A percentile compares a stretch with the other conserved stretches of the same genome.
phyloP scores from a whole-genome alignment of 768 basidiomycete species.

The Neoboletus subvelutipes region DNA sequence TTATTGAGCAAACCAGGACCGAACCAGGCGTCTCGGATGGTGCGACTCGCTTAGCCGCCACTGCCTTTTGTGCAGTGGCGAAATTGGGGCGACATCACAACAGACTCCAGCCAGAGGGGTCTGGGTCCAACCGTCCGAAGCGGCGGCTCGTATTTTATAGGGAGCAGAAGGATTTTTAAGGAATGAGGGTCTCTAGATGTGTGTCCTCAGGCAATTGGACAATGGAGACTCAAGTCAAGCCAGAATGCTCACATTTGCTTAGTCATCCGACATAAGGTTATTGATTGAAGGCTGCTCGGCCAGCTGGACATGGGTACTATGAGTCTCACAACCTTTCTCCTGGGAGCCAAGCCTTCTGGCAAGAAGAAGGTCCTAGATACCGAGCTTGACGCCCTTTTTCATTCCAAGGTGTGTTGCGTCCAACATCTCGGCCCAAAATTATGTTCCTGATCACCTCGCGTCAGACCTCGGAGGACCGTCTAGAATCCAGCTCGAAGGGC shows the following conservation, averaged over 20 bases:
- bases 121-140: too few species aligned
- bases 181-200: too few species aligned
- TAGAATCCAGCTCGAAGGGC: slow-evolving; percentile 5
- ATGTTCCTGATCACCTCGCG: slow-evolving; percentile 4
- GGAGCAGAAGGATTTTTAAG: too few species aligned
- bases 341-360: slow-evolving; percentile 34
- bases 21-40: too few species aligned
- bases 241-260: background rate
- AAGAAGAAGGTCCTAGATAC: slow-evolving; percentile 48
- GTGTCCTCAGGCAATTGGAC: too few species aligned
- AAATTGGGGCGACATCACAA: too few species aligned
- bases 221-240: too few species aligned
- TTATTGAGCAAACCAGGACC: too few species aligned
- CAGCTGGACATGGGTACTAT: slow-evolving; percentile 29
- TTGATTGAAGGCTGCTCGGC: background rate
- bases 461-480: slow-evolving; percentile 8
- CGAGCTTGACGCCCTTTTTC: slow-evolving; percentile 66
- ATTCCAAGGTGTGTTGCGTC: slow-evolving; percentile 44
- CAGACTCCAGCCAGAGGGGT: too few species aligned
- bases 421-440: slow-evolving; percentile 8
- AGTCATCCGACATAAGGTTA: background rate
- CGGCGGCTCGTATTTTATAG: too few species aligned
- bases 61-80: too few species aligned
- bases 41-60: too few species aligned
- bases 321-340: slow-evolving; percentile 57